Percentiles rank a stretch among this genome's conserved stretches.
Evolutionary conservation across 2,329 filamentous ascomycete genomes (phyloP).

Genomic region (Colletotrichum zoysiae): DNA sequence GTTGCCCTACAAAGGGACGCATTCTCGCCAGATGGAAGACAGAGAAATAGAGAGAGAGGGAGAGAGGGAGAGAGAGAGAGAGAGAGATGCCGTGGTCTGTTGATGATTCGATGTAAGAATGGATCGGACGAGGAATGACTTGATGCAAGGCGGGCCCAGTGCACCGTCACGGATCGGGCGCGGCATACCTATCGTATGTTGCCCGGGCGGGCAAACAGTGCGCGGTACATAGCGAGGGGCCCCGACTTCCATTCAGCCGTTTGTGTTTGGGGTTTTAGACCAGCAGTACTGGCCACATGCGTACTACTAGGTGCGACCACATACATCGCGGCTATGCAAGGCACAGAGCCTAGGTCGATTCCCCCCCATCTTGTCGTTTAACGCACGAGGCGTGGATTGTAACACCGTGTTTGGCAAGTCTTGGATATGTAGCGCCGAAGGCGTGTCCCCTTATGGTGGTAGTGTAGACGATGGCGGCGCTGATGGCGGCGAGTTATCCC

Average conservation of each 20-base stretch:
- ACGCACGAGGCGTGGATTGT: slow-evolving; percentile 7
- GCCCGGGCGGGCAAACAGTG: neutral
- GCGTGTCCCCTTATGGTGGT: neutral
- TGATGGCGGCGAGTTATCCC: neutral
- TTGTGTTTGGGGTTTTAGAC: slow-evolving; percentile 12
- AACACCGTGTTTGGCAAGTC: slow-evolving; percentile 17
- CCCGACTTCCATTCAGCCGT: slow-evolving; percentile 6
- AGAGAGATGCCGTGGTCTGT: slow-evolving; percentile 20
- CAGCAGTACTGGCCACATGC: slow-evolving; percentile 13
- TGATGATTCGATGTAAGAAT: slow-evolving; percentile 24
- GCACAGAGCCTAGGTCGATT: slow-evolving; percentile 3
- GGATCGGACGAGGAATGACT: slow-evolving; percentile 28
- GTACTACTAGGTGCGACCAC: slow-evolving; percentile 1
- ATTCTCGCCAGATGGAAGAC: neutral
- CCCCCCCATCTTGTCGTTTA: neutral
- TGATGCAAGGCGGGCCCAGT: slow-evolving; percentile 31
- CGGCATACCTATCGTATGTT: slow-evolving; percentile 1
- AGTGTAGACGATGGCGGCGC: neutral
- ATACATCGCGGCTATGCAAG: slow-evolving; percentile 36
- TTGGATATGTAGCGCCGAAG: neutral
- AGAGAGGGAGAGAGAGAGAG: no score
- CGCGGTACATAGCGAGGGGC: neutral
- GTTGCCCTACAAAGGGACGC: slow-evolving; percentile 18
- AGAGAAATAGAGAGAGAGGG: neutral
- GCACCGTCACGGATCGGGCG: slow-evolving; percentile 4